phyloP scores from a whole-genome alignment of 2,329 filamentous ascomycete species.

The Aspergillus quadricinctus region DNA sequence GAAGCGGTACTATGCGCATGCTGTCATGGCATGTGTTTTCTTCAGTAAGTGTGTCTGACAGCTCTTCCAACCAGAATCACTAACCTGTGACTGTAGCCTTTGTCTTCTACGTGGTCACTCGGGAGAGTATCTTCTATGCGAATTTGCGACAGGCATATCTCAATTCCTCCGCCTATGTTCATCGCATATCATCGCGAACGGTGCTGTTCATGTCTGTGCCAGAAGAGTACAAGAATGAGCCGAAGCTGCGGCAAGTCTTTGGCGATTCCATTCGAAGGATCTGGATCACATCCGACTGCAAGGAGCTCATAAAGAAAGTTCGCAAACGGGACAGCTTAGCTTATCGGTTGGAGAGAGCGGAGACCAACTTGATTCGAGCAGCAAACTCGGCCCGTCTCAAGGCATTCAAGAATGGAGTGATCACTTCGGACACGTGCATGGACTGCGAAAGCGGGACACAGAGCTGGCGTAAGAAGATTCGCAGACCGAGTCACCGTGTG shows the following conservation, averaged over 20 bases:
- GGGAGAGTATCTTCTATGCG: constrained; percentile 86
- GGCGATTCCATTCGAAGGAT: constrained; percentile 73
- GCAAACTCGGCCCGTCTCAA: constrained; percentile 69
- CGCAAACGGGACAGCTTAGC: constrained; percentile 74
- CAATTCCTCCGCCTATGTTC: constrained; percentile 75
- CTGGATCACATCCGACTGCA: constrained; percentile 76
- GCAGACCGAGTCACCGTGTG: constrained; percentile 68
- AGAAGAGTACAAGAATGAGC: constrained; percentile 68
- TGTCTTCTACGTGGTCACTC: constrained; percentile 77
- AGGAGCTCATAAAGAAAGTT: constrained; percentile 72
- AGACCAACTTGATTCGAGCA: constrained; percentile 75
- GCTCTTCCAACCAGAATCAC: background rate
- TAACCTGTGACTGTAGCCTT: constrained; percentile 50
- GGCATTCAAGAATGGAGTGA: constrained; percentile 39
- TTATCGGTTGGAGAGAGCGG: constrained; percentile 76
- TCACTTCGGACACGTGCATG: constrained; percentile 17
- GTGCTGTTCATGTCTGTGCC: constrained; percentile 87
- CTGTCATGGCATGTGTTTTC: constrained; percentile 71
- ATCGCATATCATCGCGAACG: constrained; percentile 81
- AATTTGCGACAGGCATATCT: constrained; percentile 89
- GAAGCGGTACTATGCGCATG: constrained; percentile 73
- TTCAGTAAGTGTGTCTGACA: constrained; percentile 49
- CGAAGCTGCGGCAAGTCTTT: constrained; percentile 71
- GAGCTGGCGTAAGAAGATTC: constrained; percentile 32
- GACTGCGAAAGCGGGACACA: constrained; percentile 29